Conservation (phyloP, 495 filamentous ascomycete species). For the Penicillium canariense region DNA sequence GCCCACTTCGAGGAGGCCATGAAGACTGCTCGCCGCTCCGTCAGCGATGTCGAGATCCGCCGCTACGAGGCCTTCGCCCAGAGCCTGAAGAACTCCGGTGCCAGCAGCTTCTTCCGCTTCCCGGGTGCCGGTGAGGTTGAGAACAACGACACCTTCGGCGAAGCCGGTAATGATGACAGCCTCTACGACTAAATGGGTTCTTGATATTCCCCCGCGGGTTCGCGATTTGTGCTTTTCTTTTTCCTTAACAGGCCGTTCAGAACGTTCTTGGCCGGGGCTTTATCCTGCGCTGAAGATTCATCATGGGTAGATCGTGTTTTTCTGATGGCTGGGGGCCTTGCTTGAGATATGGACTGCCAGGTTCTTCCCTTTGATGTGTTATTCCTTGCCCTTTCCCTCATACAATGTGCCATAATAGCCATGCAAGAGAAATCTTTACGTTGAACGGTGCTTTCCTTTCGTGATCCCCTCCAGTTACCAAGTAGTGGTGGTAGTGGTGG, state of each 20-base stretch:
- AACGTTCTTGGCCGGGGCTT: constrained; percentile 5
- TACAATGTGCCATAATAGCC: constrained; percentile 34
- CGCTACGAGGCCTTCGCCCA: constrained; percentile 98
- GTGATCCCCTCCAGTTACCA: not conserved
- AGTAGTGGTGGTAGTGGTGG: not conserved
- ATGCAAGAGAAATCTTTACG: constrained; percentile 23
- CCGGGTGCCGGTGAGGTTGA: constrained; percentile 66
- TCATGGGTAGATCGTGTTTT: constrained; percentile 23
- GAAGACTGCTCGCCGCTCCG: constrained; percentile 86
- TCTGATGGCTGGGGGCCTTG: constrained; percentile 14
- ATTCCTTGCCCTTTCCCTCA: constrained; percentile 16
- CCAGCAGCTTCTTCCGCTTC: constrained; percentile 96
- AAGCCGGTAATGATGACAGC: constrained; percentile 84
- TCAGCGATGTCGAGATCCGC: constrained; percentile 94
- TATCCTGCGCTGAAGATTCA: constrained; percentile 17
- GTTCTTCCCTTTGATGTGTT: constrained; percentile 11
- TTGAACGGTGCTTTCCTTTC: not conserved
- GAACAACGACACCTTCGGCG: constrained; percentile 67
- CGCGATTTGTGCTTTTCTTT: constrained; percentile 17
- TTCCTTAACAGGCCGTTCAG: constrained; percentile 8
- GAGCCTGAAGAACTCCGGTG: constrained; percentile 96
- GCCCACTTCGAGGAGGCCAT: constrained; percentile 99
- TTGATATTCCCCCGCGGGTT: constrained; percentile 15
- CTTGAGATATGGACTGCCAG: constrained; percentile 11
- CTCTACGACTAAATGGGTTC: constrained; percentile 63